Evolutionary conservation across 257 asterid genomes (phyloP), one percentile per base, ranked within the genome.

Genomic region (Galeopsis tetrahit): DNA sequence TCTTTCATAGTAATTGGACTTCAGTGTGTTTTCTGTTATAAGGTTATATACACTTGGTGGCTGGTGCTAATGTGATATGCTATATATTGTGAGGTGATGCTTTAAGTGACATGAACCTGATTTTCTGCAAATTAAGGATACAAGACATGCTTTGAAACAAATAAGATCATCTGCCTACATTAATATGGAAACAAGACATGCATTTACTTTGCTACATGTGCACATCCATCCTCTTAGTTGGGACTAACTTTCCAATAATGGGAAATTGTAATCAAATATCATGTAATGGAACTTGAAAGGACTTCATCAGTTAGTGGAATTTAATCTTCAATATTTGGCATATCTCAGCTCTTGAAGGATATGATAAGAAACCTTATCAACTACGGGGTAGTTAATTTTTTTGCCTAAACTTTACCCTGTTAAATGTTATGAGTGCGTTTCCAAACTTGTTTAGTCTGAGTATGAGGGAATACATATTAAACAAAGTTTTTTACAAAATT

Each of bases 21-120:
- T 65, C 15, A 36, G 36, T 55, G 36, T 58, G 31, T 7, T 51
- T 48, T 64, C 44, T 53, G 3, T 39, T 66, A 6, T 36, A 8
- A 32, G 51, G n/a, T 58, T 63, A 9, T 38, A 38, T 58, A 57
- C 43, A 49, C 60, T 49, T 31, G 72, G 9, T 72, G 60, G 53
- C 40, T 31, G 72, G 9, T 72, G 60, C 78, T 2, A 62, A 44
- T 10, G 39, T n/a, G 39, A 11, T n/a, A 34, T 13, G 35, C 64
- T 63, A 14, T 73, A 10, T 62, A 11, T 69, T 71, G 31, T 39
- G 6, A 28, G 11, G 38, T 53, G 49, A 52, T 21, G 67, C 68
- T 71, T 48, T 44, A 39, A 46, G 10, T 61, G 31, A 34, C 17
- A 32, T 32, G 42, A 43, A 33, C 15, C 43, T 6, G 13, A 44